Evolutionary conservation across 257 asterid species (phyloP), one percentile per base, ranked within the genome.

Genomic region (Coffea canephora): DNA sequence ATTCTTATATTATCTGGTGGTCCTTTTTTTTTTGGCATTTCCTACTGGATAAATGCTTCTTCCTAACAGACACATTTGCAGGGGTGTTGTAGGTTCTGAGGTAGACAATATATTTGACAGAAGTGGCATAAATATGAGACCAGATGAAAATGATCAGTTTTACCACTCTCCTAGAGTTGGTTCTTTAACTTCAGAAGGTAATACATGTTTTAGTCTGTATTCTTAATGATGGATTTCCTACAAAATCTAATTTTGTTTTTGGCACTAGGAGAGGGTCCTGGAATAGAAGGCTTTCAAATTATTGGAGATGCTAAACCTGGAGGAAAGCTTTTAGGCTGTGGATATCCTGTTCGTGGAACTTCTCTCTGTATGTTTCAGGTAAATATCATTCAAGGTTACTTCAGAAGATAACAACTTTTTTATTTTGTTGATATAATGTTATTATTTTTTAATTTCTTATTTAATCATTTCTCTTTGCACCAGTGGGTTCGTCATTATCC

Each of bases 401-500:
- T 16, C 66, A 36, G 11, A 71, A 50, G 43, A 34, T 71, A 74
- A 74, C 75, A 66, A 70, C 27, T 62, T 72, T 73, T 54, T 9
- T 68, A 2, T 15, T 79, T 9, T 68, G 3, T 19, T 79, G 46
- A 61, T 54, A 66, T 77, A 25, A 48, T 59, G 50, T 62, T 78
- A 81, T 80, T 79, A 66, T 77, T 80, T 41, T 55, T 64, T 73
- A 39, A 55, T 65, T 65, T 78, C 18, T 74, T 62, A 76, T 78
- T 19, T 12, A 5, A 77, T 78, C 69, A 69, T 76, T 55, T 79
- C 69, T 78, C 82, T 73, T 43, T 75, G 84, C 80, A 69, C 82
- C 82, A 96, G 99, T 96, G 99, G 99, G 96, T 96, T 91, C 99
- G 97, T 54, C 97, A 92, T 91, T 88, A 92, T 92, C 98, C 95